A percentile compares a stretch with the other conserved stretches of the same genome.
phyloP scores from a whole-genome alignment of 2,329 filamentous ascomycete species.

The Neopestalotiopsis sp. region DNA sequence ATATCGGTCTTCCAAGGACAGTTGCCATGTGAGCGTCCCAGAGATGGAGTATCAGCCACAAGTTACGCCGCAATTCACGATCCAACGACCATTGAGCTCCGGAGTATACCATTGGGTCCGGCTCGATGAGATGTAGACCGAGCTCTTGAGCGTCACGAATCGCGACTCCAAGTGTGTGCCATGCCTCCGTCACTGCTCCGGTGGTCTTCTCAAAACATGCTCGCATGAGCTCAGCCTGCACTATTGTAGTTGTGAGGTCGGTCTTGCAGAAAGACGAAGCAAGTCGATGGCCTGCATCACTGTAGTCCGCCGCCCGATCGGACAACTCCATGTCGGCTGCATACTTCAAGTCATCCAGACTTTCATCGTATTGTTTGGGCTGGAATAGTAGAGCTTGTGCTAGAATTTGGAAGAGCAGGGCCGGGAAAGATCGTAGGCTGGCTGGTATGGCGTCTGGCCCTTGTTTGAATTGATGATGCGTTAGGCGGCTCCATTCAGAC shows the following conservation, averaged over 20 bases:
- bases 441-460: background rate
- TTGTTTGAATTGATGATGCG: background rate
- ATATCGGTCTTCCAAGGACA: background rate
- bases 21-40: background rate
- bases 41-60: background rate
- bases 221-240: background rate
- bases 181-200: background rate
- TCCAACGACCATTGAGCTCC: background rate
- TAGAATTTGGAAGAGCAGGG: background rate
- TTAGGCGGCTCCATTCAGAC: background rate
- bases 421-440: background rate
- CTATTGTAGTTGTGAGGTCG: background rate
- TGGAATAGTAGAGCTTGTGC: background rate
- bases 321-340: background rate
- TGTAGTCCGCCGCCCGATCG: background rate
- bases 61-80: background rate
- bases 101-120: background rate
- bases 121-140: background rate
- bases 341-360: background rate
- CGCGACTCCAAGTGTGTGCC: background rate
- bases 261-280: background rate
- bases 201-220: background rate
- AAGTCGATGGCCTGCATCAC: background rate
- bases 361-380: background rate
- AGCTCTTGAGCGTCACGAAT: background rate